These are phyloP conservation scores for Zygoascus biomembranicola DNA, from an alignment of 805 yeast species.

Conservation along the genomic window DNA sequence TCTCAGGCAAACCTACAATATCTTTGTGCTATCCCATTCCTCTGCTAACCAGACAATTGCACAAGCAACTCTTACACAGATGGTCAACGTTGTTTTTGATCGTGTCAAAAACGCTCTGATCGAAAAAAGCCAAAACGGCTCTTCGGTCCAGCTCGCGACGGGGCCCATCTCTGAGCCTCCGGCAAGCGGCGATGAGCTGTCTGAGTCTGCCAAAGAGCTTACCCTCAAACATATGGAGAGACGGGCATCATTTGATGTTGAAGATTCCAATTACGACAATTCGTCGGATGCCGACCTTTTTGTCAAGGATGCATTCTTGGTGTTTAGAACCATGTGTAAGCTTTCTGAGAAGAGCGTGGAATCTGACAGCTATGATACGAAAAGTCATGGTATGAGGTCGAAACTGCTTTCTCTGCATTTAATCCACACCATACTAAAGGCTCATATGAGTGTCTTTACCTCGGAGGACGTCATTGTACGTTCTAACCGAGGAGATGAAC, in stretches of 20 bases:
- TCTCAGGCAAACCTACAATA: slow-evolving; percentile 85
- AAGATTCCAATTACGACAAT: slow-evolving; percentile 26
- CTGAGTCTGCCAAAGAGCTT: slow-evolving; percentile 14
- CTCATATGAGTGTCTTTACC: slow-evolving; percentile 73
- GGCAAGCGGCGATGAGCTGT: background rate
- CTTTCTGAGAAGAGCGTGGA: slow-evolving; percentile 81
- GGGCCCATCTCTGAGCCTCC: background rate
- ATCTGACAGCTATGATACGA: slow-evolving; percentile 46
- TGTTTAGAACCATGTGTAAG: slow-evolving; percentile 92
- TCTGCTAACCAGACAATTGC: slow-evolving; percentile 88
- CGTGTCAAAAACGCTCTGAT: slow-evolving; percentile 40
- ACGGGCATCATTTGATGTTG: slow-evolving; percentile 15
- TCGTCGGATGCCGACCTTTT: slow-evolving; percentile 52
- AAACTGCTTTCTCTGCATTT: slow-evolving; percentile 82
- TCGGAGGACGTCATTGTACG: slow-evolving; percentile 31
- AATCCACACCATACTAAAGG: slow-evolving; percentile 74
- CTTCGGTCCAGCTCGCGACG: background rate
- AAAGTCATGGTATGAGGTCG: slow-evolving; percentile 88
- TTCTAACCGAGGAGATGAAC: slow-evolving; percentile 31
- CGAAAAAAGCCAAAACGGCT: background rate
- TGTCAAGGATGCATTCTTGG: slow-evolving; percentile 84
- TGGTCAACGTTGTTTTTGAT: slow-evolving; percentile 78
- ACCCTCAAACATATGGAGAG: slow-evolving; percentile 27
- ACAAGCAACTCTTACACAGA: slow-evolving; percentile 89
- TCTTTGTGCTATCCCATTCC: slow-evolving; percentile 75